phyloP scores from a whole-genome alignment of 495 filamentous ascomycete species.

The Eremomyces bilateralis region DNA sequence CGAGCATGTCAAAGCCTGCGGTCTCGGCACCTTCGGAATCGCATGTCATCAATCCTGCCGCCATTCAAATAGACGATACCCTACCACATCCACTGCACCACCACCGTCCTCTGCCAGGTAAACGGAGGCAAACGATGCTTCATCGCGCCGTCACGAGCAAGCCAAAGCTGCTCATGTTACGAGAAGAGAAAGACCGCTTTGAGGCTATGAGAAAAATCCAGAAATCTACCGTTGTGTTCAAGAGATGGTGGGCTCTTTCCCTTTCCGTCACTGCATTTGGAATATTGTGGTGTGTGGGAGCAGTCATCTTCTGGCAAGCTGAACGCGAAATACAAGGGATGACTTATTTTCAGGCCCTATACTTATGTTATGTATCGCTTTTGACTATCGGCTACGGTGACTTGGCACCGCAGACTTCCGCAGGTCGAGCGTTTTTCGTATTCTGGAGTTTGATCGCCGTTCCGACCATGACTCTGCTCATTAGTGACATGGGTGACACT shows the following conservation, averaged over 20 bases:
- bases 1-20: too few species aligned
- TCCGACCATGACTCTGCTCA: slow-evolving; percentile 45
- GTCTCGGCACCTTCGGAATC: too few species aligned
- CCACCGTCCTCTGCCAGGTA: not conserved
- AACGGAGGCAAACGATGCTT: not conserved
- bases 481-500: slow-evolving; percentile 41
- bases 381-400: slow-evolving; percentile 24
- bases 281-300: slow-evolving; percentile 22
- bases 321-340: slow-evolving; percentile 17
- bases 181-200: slow-evolving; percentile 23
- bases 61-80: not conserved
- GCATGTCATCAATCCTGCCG: not conserved
- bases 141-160: slow-evolving; percentile 6
- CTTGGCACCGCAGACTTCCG: slow-evolving; percentile 20
- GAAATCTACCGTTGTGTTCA: slow-evolving; percentile 15
- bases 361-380: slow-evolving; percentile 25
- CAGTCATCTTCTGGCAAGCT: slow-evolving; percentile 21
- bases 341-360: slow-evolving; percentile 24
- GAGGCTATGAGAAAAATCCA: slow-evolving; percentile 23
- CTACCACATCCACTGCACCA: not conserved
- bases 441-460: slow-evolving; percentile 32
- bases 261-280: slow-evolving; percentile 18
- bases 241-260: slow-evolving; percentile 18
- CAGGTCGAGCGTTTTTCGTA: slow-evolving; percentile 23
- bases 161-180: slow-evolving; percentile 16